Evolutionary conservation across 2,329 filamentous ascomycete genomes (phyloP).

Genomic region (Phyllosticta capitalensis): DNA sequence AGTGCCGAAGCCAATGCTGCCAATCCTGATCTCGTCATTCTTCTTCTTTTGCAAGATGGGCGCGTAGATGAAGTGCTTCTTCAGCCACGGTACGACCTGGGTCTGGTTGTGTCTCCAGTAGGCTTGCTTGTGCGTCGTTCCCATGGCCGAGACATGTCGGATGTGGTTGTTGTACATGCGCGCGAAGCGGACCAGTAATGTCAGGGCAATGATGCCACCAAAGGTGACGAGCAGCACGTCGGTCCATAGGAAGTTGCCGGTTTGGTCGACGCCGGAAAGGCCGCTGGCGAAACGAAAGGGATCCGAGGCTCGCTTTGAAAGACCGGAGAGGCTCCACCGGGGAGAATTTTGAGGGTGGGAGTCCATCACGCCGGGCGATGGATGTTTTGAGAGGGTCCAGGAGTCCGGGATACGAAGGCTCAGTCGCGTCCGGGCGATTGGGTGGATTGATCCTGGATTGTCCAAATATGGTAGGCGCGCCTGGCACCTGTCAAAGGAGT

Average conservation of each 20-base stretch:
- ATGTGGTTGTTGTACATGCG: conserved; percentile 35
- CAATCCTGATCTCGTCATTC: conserved; percentile 63
- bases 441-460: background rate
- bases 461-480: conserved; percentile 2
- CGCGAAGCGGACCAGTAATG: conserved; percentile 32
- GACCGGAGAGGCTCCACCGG: conserved; percentile 1
- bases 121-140: conserved; percentile 30
- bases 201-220: conserved; percentile 24
- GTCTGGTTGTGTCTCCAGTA: conserved; percentile 40
- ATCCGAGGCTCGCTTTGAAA: conserved; percentile 12
- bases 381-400: background rate
- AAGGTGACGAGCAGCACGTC: conserved; percentile 32
- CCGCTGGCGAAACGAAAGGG: conserved; percentile 33
- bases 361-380: conserved; percentile 5
- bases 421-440: background rate
- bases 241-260: conserved; percentile 38
- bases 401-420: background rate
- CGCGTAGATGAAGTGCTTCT: conserved; percentile 57
- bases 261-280: conserved; percentile 39
- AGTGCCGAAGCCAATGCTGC: conserved; percentile 63
- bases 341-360: background rate
- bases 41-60: conserved; percentile 67
- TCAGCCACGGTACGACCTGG: conserved; percentile 47
- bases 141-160: conserved; percentile 37
- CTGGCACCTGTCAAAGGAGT: background rate